Conservation (phyloP, 768 basidiomycete genomes). For the Leccinum subgranulosum region DNA sequence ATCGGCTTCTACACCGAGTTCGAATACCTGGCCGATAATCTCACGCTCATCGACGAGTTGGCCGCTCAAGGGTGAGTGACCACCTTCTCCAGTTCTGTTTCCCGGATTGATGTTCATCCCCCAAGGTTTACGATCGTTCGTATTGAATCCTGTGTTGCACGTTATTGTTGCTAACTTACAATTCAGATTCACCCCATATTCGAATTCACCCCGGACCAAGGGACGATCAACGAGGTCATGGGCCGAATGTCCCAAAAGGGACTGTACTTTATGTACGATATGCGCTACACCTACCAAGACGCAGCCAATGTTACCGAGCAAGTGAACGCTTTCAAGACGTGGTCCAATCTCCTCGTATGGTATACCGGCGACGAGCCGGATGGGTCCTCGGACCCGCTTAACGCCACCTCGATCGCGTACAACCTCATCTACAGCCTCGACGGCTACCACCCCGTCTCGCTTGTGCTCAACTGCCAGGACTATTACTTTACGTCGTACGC, state of each 20-base stretch:
- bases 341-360: constrained; percentile 66
- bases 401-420: constrained; percentile 48
- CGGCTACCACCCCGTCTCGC: constrained; percentile 63
- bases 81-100: not conserved
- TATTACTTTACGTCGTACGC: constrained; percentile 59
- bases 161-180: constrained; percentile 4
- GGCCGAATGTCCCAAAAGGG: constrained; percentile 65
- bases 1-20: constrained; percentile 46
- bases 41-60: constrained; percentile 30
- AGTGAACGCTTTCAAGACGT: constrained; percentile 64
- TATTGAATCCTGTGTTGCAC: not conserved
- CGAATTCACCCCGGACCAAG: constrained; percentile 53
- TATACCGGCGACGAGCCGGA: constrained; percentile 76
- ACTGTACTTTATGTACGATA: constrained; percentile 75
- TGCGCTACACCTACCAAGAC: constrained; percentile 71
- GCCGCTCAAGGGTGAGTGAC: constrained; percentile 25
- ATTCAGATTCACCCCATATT: constrained; percentile 67
- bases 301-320: constrained; percentile 55
- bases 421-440: constrained; percentile 60
- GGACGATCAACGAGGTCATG: constrained; percentile 43
- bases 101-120: not conserved
- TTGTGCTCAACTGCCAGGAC: constrained; percentile 65
- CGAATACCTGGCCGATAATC: constrained; percentile 21
- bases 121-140: constrained; percentile 29
- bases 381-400: constrained; percentile 61